Base-by-base conservation (phyloP, 78 protist species). In the Diacronema lutheri region DNA sequence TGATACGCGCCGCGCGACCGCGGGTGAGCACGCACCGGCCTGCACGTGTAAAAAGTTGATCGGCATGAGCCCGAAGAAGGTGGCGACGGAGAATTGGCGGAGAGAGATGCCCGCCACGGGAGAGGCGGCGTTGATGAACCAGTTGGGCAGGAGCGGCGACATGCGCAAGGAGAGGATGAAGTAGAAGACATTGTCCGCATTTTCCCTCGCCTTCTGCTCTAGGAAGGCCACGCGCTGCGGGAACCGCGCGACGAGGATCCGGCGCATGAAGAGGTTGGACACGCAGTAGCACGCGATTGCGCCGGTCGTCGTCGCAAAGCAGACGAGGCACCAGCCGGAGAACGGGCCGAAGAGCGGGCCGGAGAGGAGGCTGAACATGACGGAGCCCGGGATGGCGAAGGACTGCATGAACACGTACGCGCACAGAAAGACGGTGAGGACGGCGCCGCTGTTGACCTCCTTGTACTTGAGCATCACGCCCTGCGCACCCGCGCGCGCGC, bases 111-210 rank as follows among this genome's bases (percentile, higher is more conserved):
- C 79, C 14, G 66, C 79, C 12, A 71, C 23, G 57, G 90, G 90
- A 0, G 65, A 55, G 31, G 84, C 79, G 1, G 33, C 73, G 56
- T 83, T 87, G 44, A 77, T n/a, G 40, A 87, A 68, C 74, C 71
- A 87, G 64, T 87, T 87, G 31, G 90, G 90, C 29, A 79, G 58
- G 57, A 86, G 35, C 26, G 90, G 90, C 62, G 90, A 29, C 23
- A 81, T 6, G 56, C 90, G 85, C 58, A 87, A 61, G 1, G 56
- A 81, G 65, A 87, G 6, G 55, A 78, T 35, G 74, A 41, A 77
- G 57, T 19, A 44, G 62, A 79, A 13, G 33, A 68, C 13, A 33
- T 84, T 14, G 68, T 55, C 35, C 25, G 37, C 19, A 19, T 82
- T 73, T 21, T 37, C 26, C 41, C 13, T 25, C n/a, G 46, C 86